Percentiles rank a stretch among this genome's conserved stretches.
Evolutionary conservation across 192 early-diverging fungal genomes (phyloP).

Genomic region (Chytriomyces hyalinus): DNA sequence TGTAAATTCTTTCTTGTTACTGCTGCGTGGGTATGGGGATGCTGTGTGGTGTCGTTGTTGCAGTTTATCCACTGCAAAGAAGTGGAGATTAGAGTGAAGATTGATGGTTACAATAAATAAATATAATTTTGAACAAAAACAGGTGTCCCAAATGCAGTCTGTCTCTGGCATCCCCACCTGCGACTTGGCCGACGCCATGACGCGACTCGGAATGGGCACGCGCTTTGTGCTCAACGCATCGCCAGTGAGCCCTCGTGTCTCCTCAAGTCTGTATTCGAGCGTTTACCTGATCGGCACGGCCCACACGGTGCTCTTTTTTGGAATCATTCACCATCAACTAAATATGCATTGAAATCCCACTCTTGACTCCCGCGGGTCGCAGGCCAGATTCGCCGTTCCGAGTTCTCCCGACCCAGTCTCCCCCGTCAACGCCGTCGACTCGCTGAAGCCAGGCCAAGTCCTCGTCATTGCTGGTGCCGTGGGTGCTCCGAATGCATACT

Average conservation of each 20-base stretch:
- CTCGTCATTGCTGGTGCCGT: constrained; percentile 49
- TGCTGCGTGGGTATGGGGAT: too few species aligned
- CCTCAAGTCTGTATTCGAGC: background rate
- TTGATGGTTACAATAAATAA: too few species aligned
- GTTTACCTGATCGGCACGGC: constrained; percentile 5
- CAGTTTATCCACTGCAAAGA: too few species aligned
- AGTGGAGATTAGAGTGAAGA: too few species aligned
- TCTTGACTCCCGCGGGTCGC: background rate
- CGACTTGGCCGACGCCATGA: constrained; percentile 55
- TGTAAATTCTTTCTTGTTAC: too few species aligned
- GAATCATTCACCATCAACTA: too few species aligned
- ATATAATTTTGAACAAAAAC: background rate
- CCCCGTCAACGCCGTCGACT: constrained; percentile 40
- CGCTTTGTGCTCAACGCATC: constrained; percentile 19
- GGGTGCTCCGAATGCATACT: constrained; percentile 53
- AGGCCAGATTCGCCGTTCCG: constrained; percentile 7
- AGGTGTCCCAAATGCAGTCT: background rate
- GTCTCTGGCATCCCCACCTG: constrained; percentile 40
- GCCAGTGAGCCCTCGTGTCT: background rate
- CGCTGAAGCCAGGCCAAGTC: constrained; percentile 38
- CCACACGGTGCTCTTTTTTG: background rate
- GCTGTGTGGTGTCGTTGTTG: too few species aligned
- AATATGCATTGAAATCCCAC: background rate
- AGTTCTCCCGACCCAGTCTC: background rate
- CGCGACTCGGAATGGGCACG: constrained; percentile 36